phyloP scores from a whole-genome alignment of 371 early-diverging fungal genomes.

The Zopfochytrium polystomum region DNA sequence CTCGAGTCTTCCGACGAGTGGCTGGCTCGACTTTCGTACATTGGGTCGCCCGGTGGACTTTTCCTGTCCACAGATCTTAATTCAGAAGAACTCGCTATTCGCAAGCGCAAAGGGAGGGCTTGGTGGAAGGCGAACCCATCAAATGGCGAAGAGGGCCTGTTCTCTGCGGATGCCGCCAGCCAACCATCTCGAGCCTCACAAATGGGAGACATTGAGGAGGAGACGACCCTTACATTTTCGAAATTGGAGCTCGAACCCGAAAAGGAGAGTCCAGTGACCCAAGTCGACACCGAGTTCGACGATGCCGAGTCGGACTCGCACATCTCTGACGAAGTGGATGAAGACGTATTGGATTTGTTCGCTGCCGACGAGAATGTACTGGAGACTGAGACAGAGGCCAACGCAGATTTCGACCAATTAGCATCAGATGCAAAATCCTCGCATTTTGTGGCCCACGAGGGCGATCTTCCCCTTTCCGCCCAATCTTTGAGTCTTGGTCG shows the following conservation, averaged over 20 bases:
- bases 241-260: neutral
- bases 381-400: neutral
- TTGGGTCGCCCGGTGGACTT: too few relatives aligned
- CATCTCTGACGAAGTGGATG: constrained; percentile 3
- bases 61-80: too few relatives aligned
- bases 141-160: too few relatives aligned
- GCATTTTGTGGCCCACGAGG: neutral
- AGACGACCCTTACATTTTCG: neutral
- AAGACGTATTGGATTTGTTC: neutral
- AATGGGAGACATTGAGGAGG: too few relatives aligned
- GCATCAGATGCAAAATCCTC: neutral
- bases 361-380: neutral
- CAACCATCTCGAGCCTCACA: too few relatives aligned
- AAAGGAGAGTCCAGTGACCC: neutral
- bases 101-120: too few relatives aligned
- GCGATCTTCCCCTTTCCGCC: neutral
- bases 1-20: too few relatives aligned
- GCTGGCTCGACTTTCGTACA: too few relatives aligned
- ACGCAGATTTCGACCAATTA: neutral
- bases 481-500: neutral
- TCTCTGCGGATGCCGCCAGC: too few relatives aligned
- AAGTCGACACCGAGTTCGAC: neutral
- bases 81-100: too few relatives aligned
- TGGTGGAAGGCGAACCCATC: too few relatives aligned
- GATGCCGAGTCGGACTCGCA: neutral